Evolutionary conservation across 2,329 filamentous ascomycete species (phyloP), one percentile per base, ranked within the genome.

Genomic region (Alternaria sp.): DNA sequence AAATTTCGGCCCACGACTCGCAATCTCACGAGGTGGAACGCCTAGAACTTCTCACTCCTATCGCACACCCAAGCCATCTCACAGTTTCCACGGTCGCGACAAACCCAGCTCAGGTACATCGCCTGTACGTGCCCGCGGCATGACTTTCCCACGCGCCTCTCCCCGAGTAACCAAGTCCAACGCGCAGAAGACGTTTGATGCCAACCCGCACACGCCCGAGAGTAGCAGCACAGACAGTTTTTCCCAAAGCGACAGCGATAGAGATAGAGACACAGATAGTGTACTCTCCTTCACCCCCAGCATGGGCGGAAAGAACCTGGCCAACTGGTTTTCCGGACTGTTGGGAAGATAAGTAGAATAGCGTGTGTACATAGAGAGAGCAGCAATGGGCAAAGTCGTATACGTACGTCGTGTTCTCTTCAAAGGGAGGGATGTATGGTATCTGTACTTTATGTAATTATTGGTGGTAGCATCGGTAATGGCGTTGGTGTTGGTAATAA

Each of bases 281-380:
- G 57, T 69, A 19, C 13, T 71, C 5, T 75, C 72, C 43, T 68
- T 74, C 52, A 69, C 75, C 13, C 72, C 72, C 2, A 74, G 69
- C 43, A 65, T 69, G 51, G 62, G 63, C n/a, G 68, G 72, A 2
- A 77, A 73, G 66, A 74, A 77, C 15, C 47, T 79, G n/a, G 62
- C 74, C 7, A 71, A 44, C 23, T 78, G 77, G 77, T 68, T 79
- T 19, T 77, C 77, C 1, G 76, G 74, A 3, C 57, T 79, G 17
- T 45, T 79, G 30, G 75, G 76, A 17, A 30, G 56, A 21, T 63
- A 28, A 43, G 40, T 54, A 43, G 46, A 21, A n/a, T 8, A n/a
- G 28, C 17, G 21, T 8, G 8, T 40, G 19, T n/a, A 40, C 17
- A 36, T 23, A 8, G 19, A 32, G 30, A 32, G 32, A 36, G 15